Conservation (phyloP, 441 rosid species). For the Aquilaria agallochum region DNA sequence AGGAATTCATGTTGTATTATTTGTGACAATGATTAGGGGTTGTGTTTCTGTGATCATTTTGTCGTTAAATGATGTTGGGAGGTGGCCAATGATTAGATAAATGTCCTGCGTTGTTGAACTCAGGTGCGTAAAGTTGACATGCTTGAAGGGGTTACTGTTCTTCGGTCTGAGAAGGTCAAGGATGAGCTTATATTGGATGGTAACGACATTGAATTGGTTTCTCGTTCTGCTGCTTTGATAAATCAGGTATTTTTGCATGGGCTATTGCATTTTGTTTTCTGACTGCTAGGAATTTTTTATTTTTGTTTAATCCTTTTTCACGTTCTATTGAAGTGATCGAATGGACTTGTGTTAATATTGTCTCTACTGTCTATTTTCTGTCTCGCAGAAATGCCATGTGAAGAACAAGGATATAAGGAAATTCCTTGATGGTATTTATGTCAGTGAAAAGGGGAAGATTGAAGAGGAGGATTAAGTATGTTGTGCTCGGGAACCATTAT, state of each 20-base stretch:
- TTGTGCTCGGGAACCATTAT: not conserved
- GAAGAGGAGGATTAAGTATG: slow-evolving; percentile 34
- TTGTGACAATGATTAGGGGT: too few species aligned
- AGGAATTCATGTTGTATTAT: too few species aligned
- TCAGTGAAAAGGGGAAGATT: slow-evolving; percentile 67
- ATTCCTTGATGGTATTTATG: slow-evolving; percentile 77
- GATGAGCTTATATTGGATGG: slow-evolving; percentile 73
- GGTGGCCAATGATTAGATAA: not conserved
- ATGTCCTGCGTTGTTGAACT: not conserved
- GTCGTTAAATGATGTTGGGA: not conserved
- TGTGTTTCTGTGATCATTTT: not conserved
- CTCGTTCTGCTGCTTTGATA: slow-evolving; percentile 75
- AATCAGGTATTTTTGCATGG: slow-evolving; percentile 48
- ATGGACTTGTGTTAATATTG: not conserved
- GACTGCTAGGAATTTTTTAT: not conserved
- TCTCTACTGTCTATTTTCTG: not conserved
- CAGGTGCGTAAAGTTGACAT: slow-evolving; percentile 92
- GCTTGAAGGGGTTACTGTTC: slow-evolving; percentile 70
- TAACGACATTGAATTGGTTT: slow-evolving; percentile 73
- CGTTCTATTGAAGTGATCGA: not conserved
- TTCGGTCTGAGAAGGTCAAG: slow-evolving; percentile 83
- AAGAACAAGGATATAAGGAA: slow-evolving; percentile 87
- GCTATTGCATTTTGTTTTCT: not conserved
- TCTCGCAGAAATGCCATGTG: slow-evolving; percentile 80
- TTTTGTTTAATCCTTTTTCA: not conserved